Conservation (phyloP, 2,329 filamentous ascomycete species). For the Pezicula carpinea region DNA sequence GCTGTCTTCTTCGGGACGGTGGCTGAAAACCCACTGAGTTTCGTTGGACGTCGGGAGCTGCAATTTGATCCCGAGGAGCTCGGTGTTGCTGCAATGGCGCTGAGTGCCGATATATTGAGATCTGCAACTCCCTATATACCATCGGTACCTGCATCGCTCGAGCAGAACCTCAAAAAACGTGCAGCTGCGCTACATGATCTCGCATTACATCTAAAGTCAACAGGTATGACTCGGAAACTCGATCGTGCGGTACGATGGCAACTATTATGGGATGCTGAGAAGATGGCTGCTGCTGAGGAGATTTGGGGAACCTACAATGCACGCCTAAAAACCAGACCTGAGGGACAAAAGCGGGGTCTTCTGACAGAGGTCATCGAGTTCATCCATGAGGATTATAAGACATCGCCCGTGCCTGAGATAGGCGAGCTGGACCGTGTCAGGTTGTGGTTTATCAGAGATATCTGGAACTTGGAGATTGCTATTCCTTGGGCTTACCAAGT, state of each 20-base stretch:
- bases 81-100: slow-evolving; percentile 67
- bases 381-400: slow-evolving; percentile 73
- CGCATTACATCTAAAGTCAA: slow-evolving; percentile 63
- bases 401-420: slow-evolving; percentile 55
- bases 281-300: slow-evolving; percentile 71
- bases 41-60: slow-evolving; percentile 63
- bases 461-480: slow-evolving; percentile 67
- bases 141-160: slow-evolving; percentile 68
- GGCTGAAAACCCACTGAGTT: slow-evolving; percentile 81
- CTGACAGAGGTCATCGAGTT: slow-evolving; percentile 70
- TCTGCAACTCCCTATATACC: slow-evolving; percentile 74
- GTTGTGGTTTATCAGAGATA: slow-evolving; percentile 80
- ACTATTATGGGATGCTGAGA: slow-evolving; percentile 86
- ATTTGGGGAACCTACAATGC: slow-evolving; percentile 80
- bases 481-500: slow-evolving; percentile 75
- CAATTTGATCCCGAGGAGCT: slow-evolving; percentile 67
- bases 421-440: slow-evolving; percentile 76
- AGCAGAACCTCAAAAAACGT: slow-evolving; percentile 73
- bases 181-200: slow-evolving; percentile 71
- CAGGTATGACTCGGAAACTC: slow-evolving; percentile 54
- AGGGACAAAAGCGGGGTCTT: slow-evolving; percentile 62
- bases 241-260: slow-evolving; percentile 69
- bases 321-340: slow-evolving; percentile 54
- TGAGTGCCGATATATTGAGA: slow-evolving; percentile 77
- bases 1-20: slow-evolving; percentile 87